These are phyloP conservation scores for Castanea sativa DNA, from an alignment of 306 rosid species.

Conservation along the genomic window DNA sequence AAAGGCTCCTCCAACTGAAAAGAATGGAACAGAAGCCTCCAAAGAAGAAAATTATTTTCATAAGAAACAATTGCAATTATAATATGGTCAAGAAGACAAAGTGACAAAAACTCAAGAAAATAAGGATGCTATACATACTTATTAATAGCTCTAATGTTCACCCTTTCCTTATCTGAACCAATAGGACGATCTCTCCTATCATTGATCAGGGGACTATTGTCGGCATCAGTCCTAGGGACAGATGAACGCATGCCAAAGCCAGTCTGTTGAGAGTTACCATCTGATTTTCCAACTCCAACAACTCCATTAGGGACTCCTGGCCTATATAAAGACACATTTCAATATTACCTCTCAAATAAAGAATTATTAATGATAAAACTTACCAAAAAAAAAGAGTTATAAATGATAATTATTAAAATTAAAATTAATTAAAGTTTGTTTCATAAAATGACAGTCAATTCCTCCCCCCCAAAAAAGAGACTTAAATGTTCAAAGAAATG, in stretches of 20 bases:
- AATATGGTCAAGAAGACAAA: not conserved
- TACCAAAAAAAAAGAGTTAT: not conserved
- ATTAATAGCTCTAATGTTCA: constrained; percentile 70
- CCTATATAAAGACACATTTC: constrained; percentile 45
- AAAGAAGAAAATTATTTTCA: constrained; percentile 14
- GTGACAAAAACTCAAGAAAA: not conserved
- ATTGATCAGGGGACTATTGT: constrained; percentile 55
- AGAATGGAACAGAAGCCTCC: not conserved
- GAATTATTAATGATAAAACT: not conserved
- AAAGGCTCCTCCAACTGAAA: constrained; percentile 5
- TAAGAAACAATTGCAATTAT: not conserved
- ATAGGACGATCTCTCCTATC: constrained; percentile 83
- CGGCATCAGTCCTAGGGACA: constrained; percentile 73
- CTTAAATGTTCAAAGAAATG: constrained; percentile 7
- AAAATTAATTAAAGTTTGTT: not conserved
- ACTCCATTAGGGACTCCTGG: constrained; percentile 72
- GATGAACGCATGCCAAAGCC: constrained; percentile 80
- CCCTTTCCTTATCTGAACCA: constrained; percentile 82
- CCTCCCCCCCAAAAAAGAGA: too few species aligned
- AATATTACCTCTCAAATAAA: constrained; percentile 22
- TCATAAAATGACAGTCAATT: constrained; percentile 10
- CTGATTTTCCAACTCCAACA: constrained; percentile 75
- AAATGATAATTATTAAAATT: not conserved
- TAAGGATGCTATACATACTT: constrained; percentile 52
- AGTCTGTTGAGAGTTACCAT: constrained; percentile 67